Conservation (phyloP, 495 filamentous ascomycete genomes). For the Aspergillus incahuasiensis region DNA sequence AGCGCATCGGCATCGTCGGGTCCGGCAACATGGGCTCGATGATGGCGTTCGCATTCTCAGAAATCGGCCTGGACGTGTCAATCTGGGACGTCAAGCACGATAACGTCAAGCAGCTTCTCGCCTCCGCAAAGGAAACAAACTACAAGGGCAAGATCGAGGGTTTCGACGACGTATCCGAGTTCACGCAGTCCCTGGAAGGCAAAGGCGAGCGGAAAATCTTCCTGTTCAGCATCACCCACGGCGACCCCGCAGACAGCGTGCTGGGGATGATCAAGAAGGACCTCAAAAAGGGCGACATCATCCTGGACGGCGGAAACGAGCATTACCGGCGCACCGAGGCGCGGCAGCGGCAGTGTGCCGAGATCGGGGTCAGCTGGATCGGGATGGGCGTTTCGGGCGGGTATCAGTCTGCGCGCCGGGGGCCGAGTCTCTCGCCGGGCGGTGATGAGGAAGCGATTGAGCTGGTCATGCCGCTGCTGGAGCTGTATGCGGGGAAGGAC, state of each 20-base stretch:
- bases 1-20: constrained; percentile 57
- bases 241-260: constrained; percentile 62
- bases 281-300: constrained; percentile 59
- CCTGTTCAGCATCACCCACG: constrained; percentile 66
- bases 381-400: constrained; percentile 67
- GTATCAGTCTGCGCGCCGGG: constrained; percentile 55
- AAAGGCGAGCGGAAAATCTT: constrained; percentile 44
- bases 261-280: constrained; percentile 52
- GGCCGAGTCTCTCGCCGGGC: constrained; percentile 1
- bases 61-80: constrained; percentile 56
- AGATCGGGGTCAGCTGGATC: constrained; percentile 42
- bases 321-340: constrained; percentile 63
- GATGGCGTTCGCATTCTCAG: constrained; percentile 62
- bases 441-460: constrained; percentile 1
- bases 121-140: constrained; percentile 14
- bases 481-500: constrained; percentile 48
- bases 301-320: constrained; percentile 71
- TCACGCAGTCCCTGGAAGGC: constrained; percentile 36
- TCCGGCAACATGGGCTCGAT: constrained; percentile 63
- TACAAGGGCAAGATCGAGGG: constrained; percentile 33
- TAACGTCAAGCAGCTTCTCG: constrained; percentile 40
- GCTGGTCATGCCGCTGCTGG: constrained; percentile 45
- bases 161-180: constrained; percentile 36
- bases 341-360: constrained; percentile 52
- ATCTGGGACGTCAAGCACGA: constrained; percentile 52